phyloP scores from a whole-genome alignment of 2,329 filamentous ascomycete species.

The Sarocladium strictum region DNA sequence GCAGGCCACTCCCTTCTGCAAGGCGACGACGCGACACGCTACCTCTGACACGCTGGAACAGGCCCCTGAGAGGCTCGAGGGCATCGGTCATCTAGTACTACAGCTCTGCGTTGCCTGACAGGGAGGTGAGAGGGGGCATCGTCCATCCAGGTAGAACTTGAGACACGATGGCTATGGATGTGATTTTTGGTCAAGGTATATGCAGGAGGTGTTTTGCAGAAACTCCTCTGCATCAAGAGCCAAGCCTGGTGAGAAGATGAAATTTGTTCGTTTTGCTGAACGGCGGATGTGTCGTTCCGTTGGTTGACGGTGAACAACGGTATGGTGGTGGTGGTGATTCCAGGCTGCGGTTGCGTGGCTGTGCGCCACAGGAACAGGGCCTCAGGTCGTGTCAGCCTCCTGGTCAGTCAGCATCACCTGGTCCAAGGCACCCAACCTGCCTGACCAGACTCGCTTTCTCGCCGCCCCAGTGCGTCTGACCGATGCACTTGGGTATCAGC shows the following conservation, averaged over 20 bases:
- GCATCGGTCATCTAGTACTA: conserved; percentile 16
- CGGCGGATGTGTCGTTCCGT: neutral
- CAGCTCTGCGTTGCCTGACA: neutral
- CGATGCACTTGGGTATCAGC: neutral
- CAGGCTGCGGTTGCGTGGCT: neutral
- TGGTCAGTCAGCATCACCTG: neutral
- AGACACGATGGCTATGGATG: too few relatives aligned
- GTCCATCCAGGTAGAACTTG: too few relatives aligned
- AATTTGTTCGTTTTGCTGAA: neutral
- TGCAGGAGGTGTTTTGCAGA: neutral
- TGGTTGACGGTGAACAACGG: neutral
- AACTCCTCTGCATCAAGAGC: neutral
- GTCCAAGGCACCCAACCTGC: neutral
- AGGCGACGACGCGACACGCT: conserved; percentile 15
- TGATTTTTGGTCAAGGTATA: too few relatives aligned
- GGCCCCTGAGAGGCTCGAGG: conserved; percentile 17
- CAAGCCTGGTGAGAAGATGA: neutral
- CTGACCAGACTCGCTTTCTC: too few relatives aligned
- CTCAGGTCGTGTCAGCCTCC: neutral
- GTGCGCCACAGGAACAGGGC: neutral
- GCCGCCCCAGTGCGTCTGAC: neutral
- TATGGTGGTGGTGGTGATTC: neutral
- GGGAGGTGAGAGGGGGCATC: neutral
- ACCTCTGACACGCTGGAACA: conserved; percentile 18
- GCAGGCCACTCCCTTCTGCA: conserved; percentile 15